These are phyloP conservation scores for Tephrocybe sp. DNA, from an alignment of 768 basidiomycete species.

Conservation along the genomic window DNA sequence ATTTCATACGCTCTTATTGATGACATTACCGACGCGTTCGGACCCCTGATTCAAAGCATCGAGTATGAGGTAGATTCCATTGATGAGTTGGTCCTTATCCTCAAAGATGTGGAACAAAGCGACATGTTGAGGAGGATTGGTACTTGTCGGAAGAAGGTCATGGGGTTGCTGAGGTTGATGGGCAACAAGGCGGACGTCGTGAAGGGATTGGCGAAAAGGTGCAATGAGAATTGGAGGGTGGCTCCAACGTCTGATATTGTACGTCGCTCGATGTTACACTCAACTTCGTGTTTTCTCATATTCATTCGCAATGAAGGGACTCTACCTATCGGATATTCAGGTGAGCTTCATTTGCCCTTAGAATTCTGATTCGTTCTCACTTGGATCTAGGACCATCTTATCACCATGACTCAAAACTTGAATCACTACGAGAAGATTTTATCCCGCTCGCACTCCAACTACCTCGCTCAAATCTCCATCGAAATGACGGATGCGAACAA, in stretches of 20 bases:
- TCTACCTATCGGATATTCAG: conserved; percentile 95
- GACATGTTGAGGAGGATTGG: conserved; percentile 98
- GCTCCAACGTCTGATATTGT: conserved; percentile 98
- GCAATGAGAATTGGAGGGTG: conserved; percentile 98
- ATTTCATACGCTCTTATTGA: conserved; percentile 99
- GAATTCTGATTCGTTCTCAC: background rate
- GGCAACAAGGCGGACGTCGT: conserved; percentile 99
- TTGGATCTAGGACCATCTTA: conserved; percentile 76
- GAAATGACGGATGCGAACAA: conserved; percentile 99
- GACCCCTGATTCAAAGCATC: conserved; percentile 96
- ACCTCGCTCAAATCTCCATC: conserved; percentile 98
- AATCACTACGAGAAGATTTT: conserved; percentile 99
- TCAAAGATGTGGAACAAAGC: conserved; percentile 94
- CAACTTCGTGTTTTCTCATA: background rate
- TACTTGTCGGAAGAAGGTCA: conserved; percentile 98
- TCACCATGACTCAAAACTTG: conserved; percentile 99
- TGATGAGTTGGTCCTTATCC: conserved; percentile 94
- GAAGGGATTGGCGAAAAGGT: conserved; percentile 95
- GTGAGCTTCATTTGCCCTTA: conserved; percentile 26
- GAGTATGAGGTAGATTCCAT: conserved; percentile 99
- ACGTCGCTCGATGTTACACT: conserved; percentile 21
- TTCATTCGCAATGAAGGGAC: conserved; percentile 50
- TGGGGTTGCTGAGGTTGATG: conserved; percentile 95
- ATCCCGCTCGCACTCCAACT: conserved; percentile 97
- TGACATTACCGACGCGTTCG: conserved; percentile 99